Base-by-base conservation (phyloP, 495 filamentous ascomycete genomes). In the Acidiella bohemica region DNA sequence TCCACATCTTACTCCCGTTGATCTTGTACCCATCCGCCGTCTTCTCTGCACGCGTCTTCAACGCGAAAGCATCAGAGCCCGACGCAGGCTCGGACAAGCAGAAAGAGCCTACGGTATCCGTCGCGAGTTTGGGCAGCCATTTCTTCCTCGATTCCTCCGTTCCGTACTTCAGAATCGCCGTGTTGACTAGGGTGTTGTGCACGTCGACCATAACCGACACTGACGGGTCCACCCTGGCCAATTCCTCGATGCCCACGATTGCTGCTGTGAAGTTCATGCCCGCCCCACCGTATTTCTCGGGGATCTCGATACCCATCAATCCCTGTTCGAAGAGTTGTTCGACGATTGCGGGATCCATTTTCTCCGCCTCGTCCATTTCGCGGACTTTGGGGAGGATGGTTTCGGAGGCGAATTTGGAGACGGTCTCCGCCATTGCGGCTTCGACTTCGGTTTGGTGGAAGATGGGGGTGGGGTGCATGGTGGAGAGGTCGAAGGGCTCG, bases 241-340 rank as follows among this genome's bases (percentile, higher is more conserved):
- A 65, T 66, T 99, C 92, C 64, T 99, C 90, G 56, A 99, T 96
- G 9, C 83, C 88, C 32, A 96, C 77, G 56, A 96, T 93, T 8
- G 84, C 90, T 0, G 87, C 63, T 5, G 92, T 96, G 63, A 99
- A 99, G 70, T 95, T 93, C 90, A 96, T 96, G 32, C 85, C 90
- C 3, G 90, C 80, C 12, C 90, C 90, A 39, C 90, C 90, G 55
- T 80, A 96, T 57, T 95, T 86, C 61, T 99, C 92, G 19, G 87
- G 88, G 17, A 99, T 85, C 65, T 99, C 90, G 39, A 99, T 73
- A 36, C 90, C 81, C 90, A 99, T 99, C 8, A 99, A 57, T 3
- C 90, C 90, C 61, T 96, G 88, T 65, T 96, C 90, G 54, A 99
- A 99, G 22, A 94, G 71, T 59, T 86, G 79, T 62, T 94, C 85